Evolutionary conservation across 129 eudicot species (phyloP).

Genomic region (Artemisia tridentata): DNA sequence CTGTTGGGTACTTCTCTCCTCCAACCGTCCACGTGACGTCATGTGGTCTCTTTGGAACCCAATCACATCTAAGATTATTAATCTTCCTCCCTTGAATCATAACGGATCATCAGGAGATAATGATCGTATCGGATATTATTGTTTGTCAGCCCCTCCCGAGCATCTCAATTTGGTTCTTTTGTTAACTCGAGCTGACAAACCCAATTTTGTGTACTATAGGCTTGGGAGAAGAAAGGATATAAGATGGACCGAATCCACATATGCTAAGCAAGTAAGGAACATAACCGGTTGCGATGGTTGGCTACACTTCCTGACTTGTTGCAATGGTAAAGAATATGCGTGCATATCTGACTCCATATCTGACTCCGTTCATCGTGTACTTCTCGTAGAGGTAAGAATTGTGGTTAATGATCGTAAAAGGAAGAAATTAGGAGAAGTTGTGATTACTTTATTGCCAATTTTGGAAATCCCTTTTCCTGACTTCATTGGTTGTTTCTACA

Average conservation of each 20-base stretch:
- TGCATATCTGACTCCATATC: no score
- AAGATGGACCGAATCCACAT: background rate
- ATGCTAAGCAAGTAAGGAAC: background rate
- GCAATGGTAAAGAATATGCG: background rate
- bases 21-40: no score
- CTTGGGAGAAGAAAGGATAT: background rate
- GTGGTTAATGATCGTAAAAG: no score
- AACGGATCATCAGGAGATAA: background rate
- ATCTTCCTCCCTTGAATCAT: background rate
- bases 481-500: no score
- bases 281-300: background rate
- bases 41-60: no score
- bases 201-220: background rate
- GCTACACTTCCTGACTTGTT: background rate
- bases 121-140: background rate
- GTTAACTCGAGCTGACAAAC: background rate
- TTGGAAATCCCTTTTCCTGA: no score
- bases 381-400: no score
- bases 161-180: background rate
- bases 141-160: constrained; percentile 1
- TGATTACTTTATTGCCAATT: no score
- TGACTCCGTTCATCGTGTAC: no score
- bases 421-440: no score
- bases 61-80: no score
- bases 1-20: background rate